Base-by-base conservation (phyloP, 257 asterid genomes). In the Rubia yunnanensis region DNA sequence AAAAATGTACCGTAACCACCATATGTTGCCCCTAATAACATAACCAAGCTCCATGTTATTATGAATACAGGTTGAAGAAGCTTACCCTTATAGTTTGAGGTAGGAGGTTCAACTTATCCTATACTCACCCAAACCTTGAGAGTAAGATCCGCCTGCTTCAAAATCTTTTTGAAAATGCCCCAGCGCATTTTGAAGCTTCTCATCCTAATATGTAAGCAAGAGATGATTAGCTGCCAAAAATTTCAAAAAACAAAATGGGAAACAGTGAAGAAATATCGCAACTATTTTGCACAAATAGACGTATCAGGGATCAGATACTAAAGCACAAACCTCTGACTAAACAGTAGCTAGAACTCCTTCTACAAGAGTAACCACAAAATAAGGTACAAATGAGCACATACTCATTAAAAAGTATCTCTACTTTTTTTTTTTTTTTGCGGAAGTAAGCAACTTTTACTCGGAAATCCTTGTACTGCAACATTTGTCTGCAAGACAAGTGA, bases 1-100 rank as follows among this genome's bases (percentile, higher is more conserved):
- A 92, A 77, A 75, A 92, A 92, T 0, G 99, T 87, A 70, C 97
- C 99, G 70, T 92, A 92, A 44, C 86, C 97, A 77, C 99, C 99
- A 81, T 55, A 92, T 75, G 79, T 87, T 66, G 97, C 76, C 76
- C 98, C 98, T 92, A 84, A 27, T 23, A 59, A 60, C 32, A 63
- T n/a, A 59, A 66, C 54, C 32, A 78, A 74, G 69, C 66, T 63
- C 70, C 68, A 52, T 38, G 76, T 74, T 53, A 68, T 72, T 50
- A 35, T 74, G 69, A 69, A 38, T 18, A 24, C 34, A 48, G 70
- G 71, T 68, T 61, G 26, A 74, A 58, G 53, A 67, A 26, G 14
- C 50, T 59, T 48, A 48, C 5, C 52, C 74, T 66, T 39, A 66
- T 62, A 35, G 50, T 67, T 34, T 63, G 26, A 48, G 44, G 27